Evolutionary conservation across 1,284 basidiomycete species (phyloP).

Genomic region (Cryptococcus maquisensis): DNA sequence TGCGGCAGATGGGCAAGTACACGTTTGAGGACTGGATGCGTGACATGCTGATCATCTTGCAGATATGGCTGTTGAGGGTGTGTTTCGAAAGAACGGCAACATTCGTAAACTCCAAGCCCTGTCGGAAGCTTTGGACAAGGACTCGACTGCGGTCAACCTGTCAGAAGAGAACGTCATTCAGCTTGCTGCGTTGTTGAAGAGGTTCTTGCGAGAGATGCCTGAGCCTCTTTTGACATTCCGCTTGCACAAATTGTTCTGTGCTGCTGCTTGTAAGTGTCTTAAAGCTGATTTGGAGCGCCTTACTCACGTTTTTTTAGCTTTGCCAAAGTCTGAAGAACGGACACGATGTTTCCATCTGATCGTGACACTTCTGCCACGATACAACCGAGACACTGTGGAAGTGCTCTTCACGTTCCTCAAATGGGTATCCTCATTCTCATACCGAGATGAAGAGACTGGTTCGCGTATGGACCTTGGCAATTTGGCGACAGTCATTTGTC

Average conservation of each 20-base stretch:
- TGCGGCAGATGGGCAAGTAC: constrained; percentile 94
- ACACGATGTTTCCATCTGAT: constrained; percentile 81
- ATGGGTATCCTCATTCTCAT: constrained; percentile 98
- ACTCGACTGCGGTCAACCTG: constrained; percentile 82
- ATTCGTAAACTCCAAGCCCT: constrained; percentile 88
- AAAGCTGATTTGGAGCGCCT: background rate
- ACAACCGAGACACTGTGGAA: constrained; percentile 95
- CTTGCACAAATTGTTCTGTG: constrained; percentile 81
- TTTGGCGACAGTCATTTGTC: constrained; percentile 95
- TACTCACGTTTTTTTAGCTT: constrained; percentile 51
- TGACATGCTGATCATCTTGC: background rate
- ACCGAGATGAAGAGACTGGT: constrained; percentile 95
- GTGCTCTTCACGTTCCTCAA: constrained; percentile 97
- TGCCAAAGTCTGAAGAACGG: constrained; percentile 73
- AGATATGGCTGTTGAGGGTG: constrained; percentile 99
- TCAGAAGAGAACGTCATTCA: constrained; percentile 96
- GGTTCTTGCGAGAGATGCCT: constrained; percentile 92
- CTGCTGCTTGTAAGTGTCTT: constrained; percentile 69
- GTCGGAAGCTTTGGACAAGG: constrained; percentile 87
- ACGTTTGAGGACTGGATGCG: too few relatives aligned
- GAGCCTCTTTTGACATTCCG: constrained; percentile 95
- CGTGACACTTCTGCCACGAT: constrained; percentile 80
- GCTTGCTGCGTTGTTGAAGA: constrained; percentile 92
- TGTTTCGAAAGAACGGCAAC: constrained; percentile 98
- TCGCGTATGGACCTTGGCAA: constrained; percentile 98